Evolutionary conservation across 768 basidiomycete genomes (phyloP).

Genomic region (Vishniacozyma victoriae): DNA sequence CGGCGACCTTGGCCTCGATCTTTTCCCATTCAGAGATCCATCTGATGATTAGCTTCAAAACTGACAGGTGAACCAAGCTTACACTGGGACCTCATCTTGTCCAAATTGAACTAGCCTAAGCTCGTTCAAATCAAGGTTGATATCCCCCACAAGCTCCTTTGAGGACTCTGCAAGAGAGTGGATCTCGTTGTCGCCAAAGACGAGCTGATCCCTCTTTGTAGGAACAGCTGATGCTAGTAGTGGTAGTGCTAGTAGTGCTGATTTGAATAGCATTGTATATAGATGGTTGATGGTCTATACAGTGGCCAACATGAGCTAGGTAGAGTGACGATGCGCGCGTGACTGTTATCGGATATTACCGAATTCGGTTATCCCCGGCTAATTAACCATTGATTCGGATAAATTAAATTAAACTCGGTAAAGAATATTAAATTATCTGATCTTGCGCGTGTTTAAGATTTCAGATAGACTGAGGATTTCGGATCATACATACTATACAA

Average conservation of each 20-base stretch:
- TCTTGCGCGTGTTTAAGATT: too few species aligned
- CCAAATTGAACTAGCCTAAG: conserved; percentile 70
- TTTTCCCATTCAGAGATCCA: conserved; percentile 89
- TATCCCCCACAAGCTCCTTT: not conserved
- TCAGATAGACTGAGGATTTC: too few species aligned
- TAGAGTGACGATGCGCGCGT: too few species aligned
- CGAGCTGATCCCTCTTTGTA: conserved; percentile 13
- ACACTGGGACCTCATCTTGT: conserved; percentile 57
- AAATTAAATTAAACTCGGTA: too few species aligned
- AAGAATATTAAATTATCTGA: too few species aligned
- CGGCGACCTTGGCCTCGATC: conserved; percentile 72
- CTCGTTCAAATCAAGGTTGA: conserved; percentile 60
- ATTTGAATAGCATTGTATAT: conserved; percentile 28
- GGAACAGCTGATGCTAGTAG: conserved; percentile 23
- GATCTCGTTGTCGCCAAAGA: conserved; percentile 9
- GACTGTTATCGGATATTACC: too few species aligned
- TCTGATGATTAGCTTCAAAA: conserved; percentile 9
- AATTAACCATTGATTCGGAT: too few species aligned
- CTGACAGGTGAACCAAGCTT: not conserved
- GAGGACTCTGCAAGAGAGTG: too few species aligned
- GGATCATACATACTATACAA: too few species aligned
- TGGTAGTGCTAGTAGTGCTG: conserved; percentile 23
- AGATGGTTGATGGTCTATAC: too few species aligned
- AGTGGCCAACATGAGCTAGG: too few species aligned
- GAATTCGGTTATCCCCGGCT: too few species aligned